These are phyloP conservation scores for Leptographium lundbergii DNA, from an alignment of 2,329 filamentous ascomycete genomes.

Conservation along the genomic window DNA sequence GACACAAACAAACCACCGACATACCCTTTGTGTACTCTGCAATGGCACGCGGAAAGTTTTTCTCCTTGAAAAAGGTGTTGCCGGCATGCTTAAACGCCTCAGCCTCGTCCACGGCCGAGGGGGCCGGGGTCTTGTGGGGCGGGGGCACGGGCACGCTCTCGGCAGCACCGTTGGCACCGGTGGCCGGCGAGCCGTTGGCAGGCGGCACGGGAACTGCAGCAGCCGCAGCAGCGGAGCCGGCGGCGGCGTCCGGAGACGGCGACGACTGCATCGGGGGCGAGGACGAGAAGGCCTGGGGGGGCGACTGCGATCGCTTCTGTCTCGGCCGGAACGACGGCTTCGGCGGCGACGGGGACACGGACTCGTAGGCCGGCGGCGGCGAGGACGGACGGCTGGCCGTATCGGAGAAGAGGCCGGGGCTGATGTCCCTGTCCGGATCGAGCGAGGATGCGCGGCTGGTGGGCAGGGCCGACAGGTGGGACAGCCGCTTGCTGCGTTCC, in stretches of 20 bases:
- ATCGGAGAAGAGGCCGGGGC: constrained; percentile 24
- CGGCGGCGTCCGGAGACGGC: constrained; percentile 11
- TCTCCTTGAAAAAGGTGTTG: constrained; percentile 95
- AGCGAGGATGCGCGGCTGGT: constrained; percentile 54
- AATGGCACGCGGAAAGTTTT: constrained; percentile 78
- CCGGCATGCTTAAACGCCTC: constrained; percentile 86
- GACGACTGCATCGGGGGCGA: constrained; percentile 9
- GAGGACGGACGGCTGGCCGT: constrained; percentile 22
- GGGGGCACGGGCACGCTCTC: constrained; percentile 47
- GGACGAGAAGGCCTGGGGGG: constrained; percentile 15
- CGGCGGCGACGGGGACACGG: constrained; percentile 9
- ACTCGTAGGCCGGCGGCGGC: constrained; percentile 26
- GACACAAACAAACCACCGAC: constrained; percentile 1
- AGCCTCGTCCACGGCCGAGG: constrained; percentile 60
- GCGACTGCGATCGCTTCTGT: constrained; percentile 19
- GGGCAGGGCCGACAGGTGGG: constrained; percentile 51
- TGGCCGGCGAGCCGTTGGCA: constrained; percentile 30
- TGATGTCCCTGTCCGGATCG: constrained; percentile 59
- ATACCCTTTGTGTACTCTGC: constrained; percentile 90
- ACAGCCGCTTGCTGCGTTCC: constrained; percentile 68
- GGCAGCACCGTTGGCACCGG: constrained; percentile 21
- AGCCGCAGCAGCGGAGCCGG: constrained; percentile 36
- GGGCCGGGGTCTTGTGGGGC: constrained; percentile 54
- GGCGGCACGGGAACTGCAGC: constrained; percentile 48
- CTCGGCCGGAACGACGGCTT: neutral